Base-by-base conservation (phyloP, 768 basidiomycete species). In the Chalciporus sphaerocephalus region DNA sequence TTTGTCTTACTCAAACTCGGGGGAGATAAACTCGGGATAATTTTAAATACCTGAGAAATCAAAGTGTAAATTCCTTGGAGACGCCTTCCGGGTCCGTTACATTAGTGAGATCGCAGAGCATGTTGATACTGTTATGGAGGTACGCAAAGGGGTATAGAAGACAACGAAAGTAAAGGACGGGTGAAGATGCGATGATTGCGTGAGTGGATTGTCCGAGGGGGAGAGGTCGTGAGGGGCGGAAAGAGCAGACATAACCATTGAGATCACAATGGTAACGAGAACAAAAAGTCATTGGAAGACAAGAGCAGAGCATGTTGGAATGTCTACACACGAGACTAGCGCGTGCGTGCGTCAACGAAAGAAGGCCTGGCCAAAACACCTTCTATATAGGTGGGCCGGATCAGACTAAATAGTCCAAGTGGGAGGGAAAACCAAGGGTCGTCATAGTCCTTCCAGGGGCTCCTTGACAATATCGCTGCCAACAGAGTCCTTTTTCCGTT, bases 401-500 rank as follows among this genome's bases (percentile, higher is more conserved):
- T 47, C 38, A 55, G 60, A 39, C 55, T 50, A 56, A 50, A 44
- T 48, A 41, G 44, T 44, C 28, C 33, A 23, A 48, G 38, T 30
- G 32, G 25, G 25, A 38, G 25, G 36, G 42, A 42, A 42, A 48
- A 47, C 6, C 55, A 56, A 44, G 18, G 42, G 40, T 47, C 45
- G 50, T 62, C 51, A 62, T 48, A 54, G 51, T 36, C 40, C 39
- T n/a, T n/a, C n/a, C n/a, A n/a, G n/a, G n/a, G n/a, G n/a, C 51
- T 72, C 77, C 56, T 78, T 76, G 47, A 73, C 53, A 55, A 70
- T 75, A 54, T 69, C 69, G 50, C 72, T 76, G 51, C 70, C 64
- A 45, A 59, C 58, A 30, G 79, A 75, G 51, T 75, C 78, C 58
- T 75, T 77, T 66, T 79, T 82, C 69, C 72, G 66, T 56, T 67